Conservation (phyloP, 371 early-diverging fungal genomes). For the Rhizopus arrhizus region DNA sequence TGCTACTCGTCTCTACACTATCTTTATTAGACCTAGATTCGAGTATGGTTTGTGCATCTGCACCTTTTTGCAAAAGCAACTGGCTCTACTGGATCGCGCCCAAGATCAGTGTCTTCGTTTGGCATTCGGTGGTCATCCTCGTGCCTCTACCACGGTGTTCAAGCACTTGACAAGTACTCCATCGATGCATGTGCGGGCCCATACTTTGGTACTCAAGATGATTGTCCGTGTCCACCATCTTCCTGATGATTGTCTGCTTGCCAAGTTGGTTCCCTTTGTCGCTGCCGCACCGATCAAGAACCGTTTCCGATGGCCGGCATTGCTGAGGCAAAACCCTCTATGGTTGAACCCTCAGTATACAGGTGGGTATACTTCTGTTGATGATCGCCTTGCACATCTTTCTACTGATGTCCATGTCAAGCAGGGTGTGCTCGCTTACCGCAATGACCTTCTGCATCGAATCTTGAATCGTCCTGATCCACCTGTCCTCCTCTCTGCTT, state of each 20-base stretch:
- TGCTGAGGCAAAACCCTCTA: not conserved
- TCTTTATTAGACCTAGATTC: conserved; percentile 5
- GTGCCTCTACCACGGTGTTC: not conserved
- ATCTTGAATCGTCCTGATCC: too few relatives aligned
- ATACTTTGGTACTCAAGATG: not conserved
- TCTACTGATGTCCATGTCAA: not conserved
- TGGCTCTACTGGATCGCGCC: not conserved
- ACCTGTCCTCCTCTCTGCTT: not conserved
- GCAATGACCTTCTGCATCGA: not conserved
- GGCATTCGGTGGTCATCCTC: not conserved
- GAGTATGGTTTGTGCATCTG: conserved; percentile 5
- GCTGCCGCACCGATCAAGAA: not conserved
- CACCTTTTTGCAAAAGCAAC: not conserved
- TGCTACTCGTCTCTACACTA: conserved; percentile 1
- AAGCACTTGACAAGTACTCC: not conserved
- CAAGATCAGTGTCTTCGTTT: not conserved
- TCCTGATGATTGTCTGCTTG: not conserved
- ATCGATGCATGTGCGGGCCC: not conserved
- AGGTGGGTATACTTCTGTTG: not conserved
- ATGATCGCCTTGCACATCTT: not conserved
- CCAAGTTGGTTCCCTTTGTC: not conserved
- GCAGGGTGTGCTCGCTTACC: not conserved
- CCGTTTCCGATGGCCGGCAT: not conserved
- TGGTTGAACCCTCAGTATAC: not conserved
- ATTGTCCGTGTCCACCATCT: not conserved